Percentiles rank a stretch among this genome's conserved stretches.
These are phyloP conservation scores for Sanghuangporus baumii DNA, from an alignment of 1,284 basidiomycete species.

Conservation along the genomic window DNA sequence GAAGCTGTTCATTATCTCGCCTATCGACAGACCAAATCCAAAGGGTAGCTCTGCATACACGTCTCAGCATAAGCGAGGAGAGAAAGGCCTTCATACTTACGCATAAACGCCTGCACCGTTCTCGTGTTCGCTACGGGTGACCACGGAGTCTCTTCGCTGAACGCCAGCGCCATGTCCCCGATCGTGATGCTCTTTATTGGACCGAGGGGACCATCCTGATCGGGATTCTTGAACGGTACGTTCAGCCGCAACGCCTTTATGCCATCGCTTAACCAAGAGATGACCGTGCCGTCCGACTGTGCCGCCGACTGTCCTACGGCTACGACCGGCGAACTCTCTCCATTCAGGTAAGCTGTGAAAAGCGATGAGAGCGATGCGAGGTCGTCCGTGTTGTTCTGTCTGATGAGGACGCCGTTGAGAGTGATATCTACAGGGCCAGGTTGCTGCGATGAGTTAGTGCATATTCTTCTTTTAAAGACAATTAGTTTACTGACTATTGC, in stretches of 20 bases:
- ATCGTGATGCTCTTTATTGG: constrained; percentile 69
- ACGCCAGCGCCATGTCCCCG: constrained; percentile 55
- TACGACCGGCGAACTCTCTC: constrained; percentile 51
- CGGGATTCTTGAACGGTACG: constrained; percentile 56
- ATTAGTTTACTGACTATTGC: constrained; percentile 37
- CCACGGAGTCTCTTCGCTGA: constrained; percentile 54
- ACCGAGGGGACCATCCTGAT: constrained; percentile 39
- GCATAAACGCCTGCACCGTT: constrained; percentile 52
- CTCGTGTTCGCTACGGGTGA: constrained; percentile 52
- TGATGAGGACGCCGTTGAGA: constrained; percentile 54
- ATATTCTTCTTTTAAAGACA: neutral
- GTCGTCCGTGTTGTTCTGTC: constrained; percentile 43
- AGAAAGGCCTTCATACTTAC: constrained; percentile 29
- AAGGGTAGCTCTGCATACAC: constrained; percentile 56
- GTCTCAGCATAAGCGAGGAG: neutral
- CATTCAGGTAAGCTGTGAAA: constrained; percentile 74
- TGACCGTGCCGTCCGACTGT: constrained; percentile 48
- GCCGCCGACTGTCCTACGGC: constrained; percentile 55
- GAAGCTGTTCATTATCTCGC: constrained; percentile 62
- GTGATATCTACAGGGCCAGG: constrained; percentile 58
- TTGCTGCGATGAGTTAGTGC: constrained; percentile 28
- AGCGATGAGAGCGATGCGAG: constrained; percentile 54
- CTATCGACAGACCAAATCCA: constrained; percentile 66
- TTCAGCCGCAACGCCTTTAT: constrained; percentile 50
- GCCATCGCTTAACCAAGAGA: constrained; percentile 67